Base-by-base conservation (phyloP, 2,329 filamentous ascomycete genomes). In the Sclerotinia glacialis region DNA sequence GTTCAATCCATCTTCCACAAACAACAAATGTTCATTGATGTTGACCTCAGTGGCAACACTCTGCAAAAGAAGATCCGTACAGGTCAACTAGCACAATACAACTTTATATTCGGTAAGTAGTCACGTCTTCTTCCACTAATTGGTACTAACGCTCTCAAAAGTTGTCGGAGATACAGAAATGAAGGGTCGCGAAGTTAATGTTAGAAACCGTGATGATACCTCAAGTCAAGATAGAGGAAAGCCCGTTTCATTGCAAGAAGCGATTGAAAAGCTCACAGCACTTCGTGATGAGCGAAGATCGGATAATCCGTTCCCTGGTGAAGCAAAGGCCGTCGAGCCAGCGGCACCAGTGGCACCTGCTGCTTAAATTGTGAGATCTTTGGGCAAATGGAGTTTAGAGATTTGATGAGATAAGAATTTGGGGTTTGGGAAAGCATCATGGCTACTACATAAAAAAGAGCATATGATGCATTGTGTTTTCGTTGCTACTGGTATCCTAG, bases 31-130 rank as follows among this genome's bases (percentile, higher is more conserved):
- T 90, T 89, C 74, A 86, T 86, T 75, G 89, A 92, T 76, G 82
- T 89, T 67, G 89, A 91, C 76, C 81, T 89, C 62, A 85, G 85
- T 72, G 87, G 89, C 74, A 92, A 94, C 79, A 95, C 91, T 8
- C 86, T 95, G 80, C 89, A 92, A 78, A 94, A 95, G 85, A 95
- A 95, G 86, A 92, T 95, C 72, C 88, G 91, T 72, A 93, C 85
- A 66, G 91, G 88, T 18, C 91, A 95, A 79, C 78, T 94, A 73
- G 83, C 88, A 63, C 89, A 93, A 78, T 94, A 93, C 81, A 93
- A 93, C 81, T 93, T 90, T 78, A 90, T 93, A 73, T 90, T 93
- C 74, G 85, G 86, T 87, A 78, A 78, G 83, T 73, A n/a, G 34
- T 9, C n/a, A 12, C 26, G 18, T 9, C 5, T 40, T 18, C 40